Percentiles rank a stretch among this genome's conserved stretches.
Evolutionary conservation across 306 rosid genomes (phyloP).

Genomic region (Quercus ilex): DNA sequence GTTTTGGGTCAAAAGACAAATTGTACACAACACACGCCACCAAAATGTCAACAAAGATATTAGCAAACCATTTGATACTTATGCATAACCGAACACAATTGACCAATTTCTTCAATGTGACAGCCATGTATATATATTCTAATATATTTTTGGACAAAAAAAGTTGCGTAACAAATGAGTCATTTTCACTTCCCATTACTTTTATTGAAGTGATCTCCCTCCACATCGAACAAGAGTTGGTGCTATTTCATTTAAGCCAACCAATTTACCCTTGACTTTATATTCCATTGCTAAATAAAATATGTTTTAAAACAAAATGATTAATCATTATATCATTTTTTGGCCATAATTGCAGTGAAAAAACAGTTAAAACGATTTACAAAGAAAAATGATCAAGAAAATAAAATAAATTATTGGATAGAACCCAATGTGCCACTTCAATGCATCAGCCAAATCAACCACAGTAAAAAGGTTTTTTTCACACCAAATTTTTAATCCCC

Average conservation of each 20-base stretch:
- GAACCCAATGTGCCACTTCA: conserved; percentile 17
- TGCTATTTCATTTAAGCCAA: too few relatives aligned
- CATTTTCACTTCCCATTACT: not conserved
- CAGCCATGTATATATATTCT: not conserved
- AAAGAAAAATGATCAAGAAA: too few relatives aligned
- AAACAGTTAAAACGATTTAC: not conserved
- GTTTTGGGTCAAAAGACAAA: not conserved
- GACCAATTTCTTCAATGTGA: not conserved
- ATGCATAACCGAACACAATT: not conserved
- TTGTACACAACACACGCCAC: not conserved
- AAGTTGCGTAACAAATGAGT: not conserved
- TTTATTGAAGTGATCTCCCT: not conserved
- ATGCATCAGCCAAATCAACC: not conserved
- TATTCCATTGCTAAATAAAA: too few relatives aligned
- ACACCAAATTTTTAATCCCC: not conserved
- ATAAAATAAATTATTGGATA: too few relatives aligned
- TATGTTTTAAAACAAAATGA: not conserved
- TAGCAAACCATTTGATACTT: not conserved
- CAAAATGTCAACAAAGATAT: not conserved
- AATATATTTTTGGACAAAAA: not conserved
- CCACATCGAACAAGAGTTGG: not conserved
- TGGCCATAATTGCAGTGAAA: not conserved
- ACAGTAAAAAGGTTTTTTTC: conserved; percentile 7
- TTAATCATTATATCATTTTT: not conserved
- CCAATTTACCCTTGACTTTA: too few relatives aligned